Evolutionary conservation across 805 yeast species (phyloP), one percentile per base, ranked within the genome.

Genomic region (Scheffersomyces lignosus): DNA sequence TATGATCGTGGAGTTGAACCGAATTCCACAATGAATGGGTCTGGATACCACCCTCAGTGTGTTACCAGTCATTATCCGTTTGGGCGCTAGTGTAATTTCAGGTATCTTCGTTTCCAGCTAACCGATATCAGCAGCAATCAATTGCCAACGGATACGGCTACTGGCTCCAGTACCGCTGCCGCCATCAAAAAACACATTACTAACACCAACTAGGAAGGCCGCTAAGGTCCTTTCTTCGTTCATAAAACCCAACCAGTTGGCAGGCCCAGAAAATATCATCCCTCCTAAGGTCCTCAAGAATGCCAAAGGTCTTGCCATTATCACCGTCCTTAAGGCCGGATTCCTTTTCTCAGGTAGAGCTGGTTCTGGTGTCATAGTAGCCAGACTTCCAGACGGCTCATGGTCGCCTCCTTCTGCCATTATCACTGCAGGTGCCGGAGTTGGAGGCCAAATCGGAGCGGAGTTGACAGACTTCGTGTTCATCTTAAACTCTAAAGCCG

Each of bases 381-480:
- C 97, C 4, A 71, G 97, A 41, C 72, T 93, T 33, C 95, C 95
- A 2, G 98, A 93, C 62, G 98, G 97, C 1, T 64, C 85, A 0
- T 91, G 99, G 99, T 89, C 97, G 10, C 95, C 97, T 3, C 99
- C 99, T 1, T 83, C 95, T 2, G 99, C 97, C 7, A 83, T 93
- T 47, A 83, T 80, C 36, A 87, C 97, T 15, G 98, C 96, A 3
- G 99, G 98, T 51, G 98, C 97, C 3, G 98, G 99, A 54, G 97
- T 93, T 5, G 99, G 99, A 41, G 99, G 99, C 29, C 95, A 89
- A 68, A 78, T 93, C 47, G 99, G 99, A 28, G 90, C 96, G 6
- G 99, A 91, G 60, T 70, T 91, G 53, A 91, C 99, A 1, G 98
- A 91, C 67, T 91, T 91, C 56, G 96, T 91, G 18, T 91, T 91